Evolutionary conservation across 1,284 basidiomycete genomes (phyloP), one percentile per base, ranked within the genome.

Genomic region (Omphalotus olearius): DNA sequence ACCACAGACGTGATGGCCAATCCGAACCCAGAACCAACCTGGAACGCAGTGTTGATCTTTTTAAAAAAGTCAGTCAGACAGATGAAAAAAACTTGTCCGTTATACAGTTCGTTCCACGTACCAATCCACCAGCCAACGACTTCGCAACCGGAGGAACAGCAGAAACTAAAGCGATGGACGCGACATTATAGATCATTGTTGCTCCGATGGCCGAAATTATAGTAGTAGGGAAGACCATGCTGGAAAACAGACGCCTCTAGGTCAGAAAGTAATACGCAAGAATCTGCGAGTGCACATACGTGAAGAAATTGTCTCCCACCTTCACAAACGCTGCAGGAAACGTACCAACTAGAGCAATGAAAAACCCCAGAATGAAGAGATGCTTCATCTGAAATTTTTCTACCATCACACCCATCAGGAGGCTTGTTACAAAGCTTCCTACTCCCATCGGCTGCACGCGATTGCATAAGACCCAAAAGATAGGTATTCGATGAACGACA

Each of bases 1-100:
- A 40, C 47, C 14, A 49, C 37, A n/a, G 47, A 49, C 23, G 47
- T 49, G 9, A 49, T 49, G 9, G 47, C 47, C 47, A 49, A 26
- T 17, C 47, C 47, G 16, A 49, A 49, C 11, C 47, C 47, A 25
- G 47, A 49, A 30, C 47, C 36, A 16, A 49, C 17, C 18, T 49
- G 47, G 25, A 49, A 49, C 17, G 47, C 47, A 3, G 37, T 49
- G 20, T 49, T 49, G 10, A 49, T 49, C 47, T 49, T n/a, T n/a
- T n/a, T n/a, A n/a, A n/a, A 14, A 17, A 14, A 16, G n/a, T 10
- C n/a, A 16, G 20, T 40, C 10, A 33, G 30, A 17, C 4, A 47
- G 20, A n/a, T 11, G 20, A 23, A 10, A n/a, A 20, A 11, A 18
- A 25, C 14, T 17, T 9, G 9, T 33, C n/a, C n/a, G n/a, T 33